These are phyloP conservation scores for Amanita subjunquillea DNA, from an alignment of 768 basidiomycete species.

Conservation along the genomic window DNA sequence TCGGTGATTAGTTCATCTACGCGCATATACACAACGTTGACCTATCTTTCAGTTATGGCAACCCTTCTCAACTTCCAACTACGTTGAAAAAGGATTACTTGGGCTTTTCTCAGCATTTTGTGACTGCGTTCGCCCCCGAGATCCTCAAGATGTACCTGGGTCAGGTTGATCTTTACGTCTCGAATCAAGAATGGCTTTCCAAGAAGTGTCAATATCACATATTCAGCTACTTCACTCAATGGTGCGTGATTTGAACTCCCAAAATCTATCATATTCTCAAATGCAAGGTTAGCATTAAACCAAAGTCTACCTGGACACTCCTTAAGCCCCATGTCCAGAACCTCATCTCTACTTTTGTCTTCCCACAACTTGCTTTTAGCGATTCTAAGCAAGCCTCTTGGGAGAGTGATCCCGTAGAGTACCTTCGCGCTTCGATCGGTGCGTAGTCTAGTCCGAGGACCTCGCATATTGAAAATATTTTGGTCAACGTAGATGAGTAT, in stretches of 20 bases:
- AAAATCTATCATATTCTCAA: background rate
- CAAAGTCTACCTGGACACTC: conserved; percentile 82
- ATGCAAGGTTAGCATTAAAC: conserved; percentile 58
- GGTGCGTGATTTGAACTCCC: conserved; percentile 34
- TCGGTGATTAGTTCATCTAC: conserved; percentile 26
- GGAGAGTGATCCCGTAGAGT: conserved; percentile 79
- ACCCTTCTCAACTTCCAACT: conserved; percentile 76
- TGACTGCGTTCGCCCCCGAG: conserved; percentile 72
- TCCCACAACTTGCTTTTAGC: conserved; percentile 81
- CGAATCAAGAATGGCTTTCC: conserved; percentile 66
- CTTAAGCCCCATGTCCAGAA: conserved; percentile 79
- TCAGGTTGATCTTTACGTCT: conserved; percentile 64
- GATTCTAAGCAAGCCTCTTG: conserved; percentile 57
- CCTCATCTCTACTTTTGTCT: conserved; percentile 73
- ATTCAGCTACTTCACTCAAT: conserved; percentile 80
- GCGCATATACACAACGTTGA: background rate
- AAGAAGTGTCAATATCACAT: conserved; percentile 80
- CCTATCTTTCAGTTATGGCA: conserved; percentile 51
- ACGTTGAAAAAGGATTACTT: conserved; percentile 61
- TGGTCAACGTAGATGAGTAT: conserved; percentile 57
- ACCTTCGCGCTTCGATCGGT: conserved; percentile 70
- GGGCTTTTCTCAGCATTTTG: conserved; percentile 69
- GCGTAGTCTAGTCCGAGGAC: conserved; percentile 6
- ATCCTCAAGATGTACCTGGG: conserved; percentile 73
- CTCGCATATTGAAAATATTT: background rate